These are phyloP conservation scores for Silene latifolia DNA, from an alignment of 148 eudicot species.

Conservation along the genomic window DNA sequence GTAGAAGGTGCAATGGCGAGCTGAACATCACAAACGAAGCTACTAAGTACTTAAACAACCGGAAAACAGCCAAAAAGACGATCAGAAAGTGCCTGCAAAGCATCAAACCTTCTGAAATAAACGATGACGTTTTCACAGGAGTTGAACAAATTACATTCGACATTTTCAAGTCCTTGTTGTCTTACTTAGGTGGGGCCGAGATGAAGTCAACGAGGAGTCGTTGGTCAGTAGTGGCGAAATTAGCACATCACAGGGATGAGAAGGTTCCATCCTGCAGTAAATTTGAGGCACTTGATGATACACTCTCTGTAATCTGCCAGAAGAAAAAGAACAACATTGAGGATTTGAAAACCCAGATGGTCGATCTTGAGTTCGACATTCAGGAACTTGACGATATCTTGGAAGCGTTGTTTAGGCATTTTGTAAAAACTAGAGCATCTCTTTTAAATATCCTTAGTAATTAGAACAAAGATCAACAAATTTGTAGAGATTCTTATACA, in stretches of 20 bases:
- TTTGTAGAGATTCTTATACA: too few species aligned
- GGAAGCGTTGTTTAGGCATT: constrained; percentile 20
- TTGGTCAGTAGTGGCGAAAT: constrained; percentile 6
- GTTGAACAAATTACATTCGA: constrained; percentile 4
- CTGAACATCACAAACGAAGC: constrained; percentile 12
- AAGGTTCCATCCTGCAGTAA: neutral
- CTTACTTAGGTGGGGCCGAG: constrained; percentile 7
- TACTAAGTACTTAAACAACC: constrained; percentile 17
- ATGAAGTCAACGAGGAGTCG: neutral
- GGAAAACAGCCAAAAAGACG: constrained; percentile 18
- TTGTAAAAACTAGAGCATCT: constrained; percentile 17
- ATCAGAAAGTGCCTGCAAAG: constrained; percentile 23
- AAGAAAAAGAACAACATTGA: constrained; percentile 2
- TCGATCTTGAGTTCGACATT: neutral
- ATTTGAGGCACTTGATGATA: constrained; percentile 2
- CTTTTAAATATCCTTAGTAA: constrained; percentile 40
- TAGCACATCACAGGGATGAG: neutral
- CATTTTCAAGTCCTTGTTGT: constrained; percentile 9
- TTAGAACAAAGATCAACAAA: constrained; percentile 14
- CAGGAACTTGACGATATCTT: constrained; percentile 5
- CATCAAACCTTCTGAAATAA: constrained; percentile 16
- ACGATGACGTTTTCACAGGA: neutral
- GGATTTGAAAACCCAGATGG: neutral
- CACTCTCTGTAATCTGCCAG: neutral
- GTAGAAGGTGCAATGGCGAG: constrained; percentile 36